A percentile compares a stretch with the other conserved stretches of the same genome.
These are phyloP conservation scores for Amanita subjunquillea DNA, from an alignment of 768 basidiomycete genomes.

Conservation along the genomic window DNA sequence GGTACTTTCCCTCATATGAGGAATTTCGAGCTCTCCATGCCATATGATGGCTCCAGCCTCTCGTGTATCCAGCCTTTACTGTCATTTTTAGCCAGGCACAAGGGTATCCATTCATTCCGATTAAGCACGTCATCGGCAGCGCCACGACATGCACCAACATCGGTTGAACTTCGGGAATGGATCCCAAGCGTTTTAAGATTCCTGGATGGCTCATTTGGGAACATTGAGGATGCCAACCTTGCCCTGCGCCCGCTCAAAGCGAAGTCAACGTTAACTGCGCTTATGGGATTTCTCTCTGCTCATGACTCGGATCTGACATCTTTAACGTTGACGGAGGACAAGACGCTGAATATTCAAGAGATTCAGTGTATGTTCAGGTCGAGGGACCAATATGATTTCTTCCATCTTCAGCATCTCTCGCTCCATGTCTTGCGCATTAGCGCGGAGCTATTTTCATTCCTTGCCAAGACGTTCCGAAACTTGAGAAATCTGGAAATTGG, in stretches of 20 bases:
- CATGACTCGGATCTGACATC: conserved; percentile 19
- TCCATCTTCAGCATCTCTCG: background rate
- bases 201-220: conserved; percentile 18
- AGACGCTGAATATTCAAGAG: conserved; percentile 20
- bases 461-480: background rate
- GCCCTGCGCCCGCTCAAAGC: conserved; percentile 27
- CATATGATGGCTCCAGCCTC: conserved; percentile 34
- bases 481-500: conserved; percentile 1
- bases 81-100: conserved; percentile 25
- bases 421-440: background rate
- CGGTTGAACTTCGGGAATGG: conserved; percentile 20
- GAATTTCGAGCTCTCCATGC: conserved; percentile 30
- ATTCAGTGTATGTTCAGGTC: conserved; percentile 17
- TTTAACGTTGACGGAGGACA: conserved; percentile 26
- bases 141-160: conserved; percentile 7
- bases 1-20: conserved; percentile 28
- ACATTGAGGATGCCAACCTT: conserved; percentile 21
- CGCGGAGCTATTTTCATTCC: background rate
- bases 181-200: conserved; percentile 27
- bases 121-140: conserved; percentile 22
- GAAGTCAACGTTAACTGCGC: conserved; percentile 16
- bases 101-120: conserved; percentile 21
- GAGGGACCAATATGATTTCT: background rate
- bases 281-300: conserved; percentile 19
- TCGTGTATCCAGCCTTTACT: conserved; percentile 21